Base-by-base conservation (phyloP, 805 yeast genomes). In the Torulaspora franciscae region DNA sequence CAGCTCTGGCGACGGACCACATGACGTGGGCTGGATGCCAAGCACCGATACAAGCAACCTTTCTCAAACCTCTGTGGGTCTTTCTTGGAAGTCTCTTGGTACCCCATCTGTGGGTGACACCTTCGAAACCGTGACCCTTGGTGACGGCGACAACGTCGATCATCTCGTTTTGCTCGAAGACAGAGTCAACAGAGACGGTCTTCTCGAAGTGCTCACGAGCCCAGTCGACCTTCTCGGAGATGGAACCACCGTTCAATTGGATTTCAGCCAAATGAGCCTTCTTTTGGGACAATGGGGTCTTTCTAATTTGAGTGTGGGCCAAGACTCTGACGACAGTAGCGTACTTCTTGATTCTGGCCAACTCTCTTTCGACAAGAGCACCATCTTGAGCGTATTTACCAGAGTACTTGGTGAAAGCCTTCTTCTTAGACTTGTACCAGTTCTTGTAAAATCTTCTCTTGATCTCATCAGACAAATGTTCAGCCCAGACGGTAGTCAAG, bases 31-130 rank as follows among this genome's bases (percentile, higher is more conserved):
- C 84, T 76, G 99, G 99, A 81, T 93, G 99, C 99, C 99, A 93
- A 73, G 99, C 97, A 84, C 99, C 99, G 71, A 93, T 93, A 88
- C 99, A 93, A 72, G 99, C 99, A 78, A 93, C 99, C 88, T 93
- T 93, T 85, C 99, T 89, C 74, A 91, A 81, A 91, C 99, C 99
- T 86, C 98, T 90, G 79, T 93, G 99, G 75, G 99, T 93, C 95
- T 93, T 93, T 82, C 99, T 89, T 79, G 99, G 99, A 66, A 93
- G 81, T 83, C 85, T 90, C 90, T 90, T 95, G 85, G 99, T 93
- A 74, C 99, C 99, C 98, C 98, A 93, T 87, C 99, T 88, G 89
- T 90, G 96, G 81, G 99, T 93, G 70, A 91, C 97, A 90, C 99
- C 99, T 80, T 93, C 99, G 88, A 86, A 90, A 83, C 99, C 99